Conservation (phyloP, 1,139 yeast genomes). For the Pichia sp. region DNA sequence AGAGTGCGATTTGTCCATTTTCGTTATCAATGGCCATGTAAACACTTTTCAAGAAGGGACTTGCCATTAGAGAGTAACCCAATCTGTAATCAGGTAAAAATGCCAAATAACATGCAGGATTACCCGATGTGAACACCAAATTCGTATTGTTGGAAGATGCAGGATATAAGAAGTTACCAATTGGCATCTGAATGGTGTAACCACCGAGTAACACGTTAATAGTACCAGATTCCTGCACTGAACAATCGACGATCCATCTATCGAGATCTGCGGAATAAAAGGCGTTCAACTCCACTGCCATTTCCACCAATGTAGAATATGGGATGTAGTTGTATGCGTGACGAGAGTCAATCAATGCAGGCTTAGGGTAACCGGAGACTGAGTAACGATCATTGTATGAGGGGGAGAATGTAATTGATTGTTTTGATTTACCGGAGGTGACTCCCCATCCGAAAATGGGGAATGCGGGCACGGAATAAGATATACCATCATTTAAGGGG, state of each 20-base stretch:
- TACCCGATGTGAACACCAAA: conserved; percentile 47
- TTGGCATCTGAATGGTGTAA: conserved; percentile 45
- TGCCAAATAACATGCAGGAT: conserved; percentile 52
- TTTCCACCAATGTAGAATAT: conserved; percentile 46
- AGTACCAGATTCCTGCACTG: conserved; percentile 44
- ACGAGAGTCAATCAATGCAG: conserved; percentile 60
- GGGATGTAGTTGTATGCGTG: conserved; percentile 52
- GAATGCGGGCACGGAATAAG: conserved; percentile 44
- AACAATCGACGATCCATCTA: conserved; percentile 66
- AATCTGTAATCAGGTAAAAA: conserved; percentile 42
- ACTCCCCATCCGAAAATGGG: conserved; percentile 50
- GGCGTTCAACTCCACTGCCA: conserved; percentile 74
- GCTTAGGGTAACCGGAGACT: conserved; percentile 30
- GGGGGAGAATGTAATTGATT: conserved; percentile 32
- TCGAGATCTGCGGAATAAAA: conserved; percentile 43
- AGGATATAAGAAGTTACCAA: conserved; percentile 41
- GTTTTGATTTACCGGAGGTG: conserved; percentile 36
- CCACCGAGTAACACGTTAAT: conserved; percentile 51
- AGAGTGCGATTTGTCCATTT: conserved; percentile 51
- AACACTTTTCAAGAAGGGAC: conserved; percentile 47
- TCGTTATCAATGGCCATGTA: conserved; percentile 67
- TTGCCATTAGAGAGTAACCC: conserved; percentile 58
- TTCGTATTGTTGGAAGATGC: conserved; percentile 30
- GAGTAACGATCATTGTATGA: conserved; percentile 22
- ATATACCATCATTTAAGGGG: conserved; percentile 19